Conservation (phyloP, 176 grass and related monocot genomes). For the Ananas comosus region DNA sequence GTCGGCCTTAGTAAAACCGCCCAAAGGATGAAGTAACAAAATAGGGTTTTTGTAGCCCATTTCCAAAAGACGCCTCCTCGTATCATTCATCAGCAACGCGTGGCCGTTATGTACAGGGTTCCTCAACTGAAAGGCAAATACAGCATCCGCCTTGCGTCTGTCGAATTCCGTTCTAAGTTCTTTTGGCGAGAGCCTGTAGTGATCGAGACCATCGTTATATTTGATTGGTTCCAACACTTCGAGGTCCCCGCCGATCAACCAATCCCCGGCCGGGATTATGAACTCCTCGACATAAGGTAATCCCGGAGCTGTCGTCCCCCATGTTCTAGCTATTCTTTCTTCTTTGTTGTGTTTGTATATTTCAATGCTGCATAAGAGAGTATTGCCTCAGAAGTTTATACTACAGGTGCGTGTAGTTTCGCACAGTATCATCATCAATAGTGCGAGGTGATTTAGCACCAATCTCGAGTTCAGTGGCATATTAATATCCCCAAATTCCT, state of each 20-base stretch:
- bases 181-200: constrained; percentile 68
- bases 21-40: constrained; percentile 77
- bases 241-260: constrained; percentile 88
- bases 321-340: constrained; percentile 92
- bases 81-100: constrained; percentile 89
- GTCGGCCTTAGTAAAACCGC: constrained; percentile 77
- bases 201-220: constrained; percentile 82
- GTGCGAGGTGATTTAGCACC: neutral
- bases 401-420: neutral
- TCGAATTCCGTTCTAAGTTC: constrained; percentile 70
- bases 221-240: constrained; percentile 77
- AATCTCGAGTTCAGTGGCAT: no score
- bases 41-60: constrained; percentile 95
- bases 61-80: constrained; percentile 63
- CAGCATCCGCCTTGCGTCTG: constrained; percentile 69
- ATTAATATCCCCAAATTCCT: no score
- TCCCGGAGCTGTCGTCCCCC: constrained; percentile 67
- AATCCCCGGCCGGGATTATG: constrained; percentile 61
- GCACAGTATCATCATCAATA: neutral
- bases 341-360: constrained; percentile 97
- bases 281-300: constrained; percentile 86
- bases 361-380: constrained; percentile 45
- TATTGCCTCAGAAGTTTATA: neutral
- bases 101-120: constrained; percentile 93
- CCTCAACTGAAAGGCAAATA: constrained; percentile 85